Base-by-base conservation (phyloP, 768 basidiomycete species). In the Mycena albidolilacea region DNA sequence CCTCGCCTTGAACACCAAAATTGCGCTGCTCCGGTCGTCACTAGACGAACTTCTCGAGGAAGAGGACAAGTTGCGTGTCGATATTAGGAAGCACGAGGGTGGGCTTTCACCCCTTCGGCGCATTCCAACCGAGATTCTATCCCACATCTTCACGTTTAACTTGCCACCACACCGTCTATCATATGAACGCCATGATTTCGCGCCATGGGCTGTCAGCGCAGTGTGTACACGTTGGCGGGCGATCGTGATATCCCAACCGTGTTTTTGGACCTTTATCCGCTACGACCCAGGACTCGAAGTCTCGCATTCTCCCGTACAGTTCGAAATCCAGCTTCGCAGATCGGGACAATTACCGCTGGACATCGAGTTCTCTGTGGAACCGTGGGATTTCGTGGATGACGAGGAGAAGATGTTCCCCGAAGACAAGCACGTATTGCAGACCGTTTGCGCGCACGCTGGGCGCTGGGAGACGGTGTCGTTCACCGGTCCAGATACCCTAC, bases 151-250 rank as follows among this genome's bases (percentile, higher is more conserved):
- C 19, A 1, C 48, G 3, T 50, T 50, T 50, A 50, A 14, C 48
- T 50, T 50, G 9, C 48, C 48, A 50, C 48, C 48, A 9, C 48
- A 50, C 23, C 23, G 23, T n/a, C 57, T 15, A 58, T 7, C 35
- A 7, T 12, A 38, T 15, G 15, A 3, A 38, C 23, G 23, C 23
- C 23, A 23, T 23, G 57, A 38, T 8, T 15, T 37, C 11, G 57
- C 57, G 14, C 57, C 57, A 15, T 58, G 57, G 57, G 15, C 57
- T 38, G 15, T 58, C n/a, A 50, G 48, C 48, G 48, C 48, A n/a
- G 48, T 50, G 19, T 50, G 48, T 19, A 19, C 48, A 7, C 48
- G 48, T n/a, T 50, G 48, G 48, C 48, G 48, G 17, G 7, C 5
- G 6, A 50, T 50, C 48, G 9, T 17, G 15, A 38, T 58, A 38